Conservation (phyloP, 2,329 filamentous ascomycete species). For the Aspergillus aculeatus region DNA sequence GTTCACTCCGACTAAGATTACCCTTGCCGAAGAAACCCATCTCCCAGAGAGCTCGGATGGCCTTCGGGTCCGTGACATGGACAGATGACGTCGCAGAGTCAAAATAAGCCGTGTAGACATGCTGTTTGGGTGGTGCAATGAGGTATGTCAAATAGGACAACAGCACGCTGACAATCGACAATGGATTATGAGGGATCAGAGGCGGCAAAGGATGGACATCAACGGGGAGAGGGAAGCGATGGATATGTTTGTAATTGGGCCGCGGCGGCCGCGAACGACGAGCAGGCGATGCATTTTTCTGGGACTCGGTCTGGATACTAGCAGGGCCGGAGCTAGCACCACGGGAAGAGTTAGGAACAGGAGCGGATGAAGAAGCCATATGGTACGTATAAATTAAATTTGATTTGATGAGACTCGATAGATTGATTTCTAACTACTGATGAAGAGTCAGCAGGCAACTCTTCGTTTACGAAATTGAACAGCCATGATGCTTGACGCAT, state of each 20-base stretch:
- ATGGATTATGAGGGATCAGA: constrained; percentile 87
- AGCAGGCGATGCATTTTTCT: constrained; percentile 22
- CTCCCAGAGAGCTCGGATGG: constrained; percentile 84
- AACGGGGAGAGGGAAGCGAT: constrained; percentile 77
- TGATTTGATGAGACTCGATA: constrained; percentile 17
- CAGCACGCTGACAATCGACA: constrained; percentile 79
- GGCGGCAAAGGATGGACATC: constrained; percentile 79
- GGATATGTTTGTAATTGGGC: constrained; percentile 70
- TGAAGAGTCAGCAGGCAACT: constrained; percentile 26
- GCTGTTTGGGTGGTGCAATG: constrained; percentile 60
- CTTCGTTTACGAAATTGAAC: constrained; percentile 16
- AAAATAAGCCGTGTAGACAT: constrained; percentile 72
- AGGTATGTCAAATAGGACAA: constrained; percentile 75
- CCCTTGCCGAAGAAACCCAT: constrained; percentile 98
- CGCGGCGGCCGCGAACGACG: constrained; percentile 32
- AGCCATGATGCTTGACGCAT: background rate
- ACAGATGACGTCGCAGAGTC: constrained; percentile 79
- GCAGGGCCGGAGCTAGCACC: constrained; percentile 6
- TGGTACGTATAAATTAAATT: constrained; percentile 22
- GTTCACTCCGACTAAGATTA: constrained; percentile 87
- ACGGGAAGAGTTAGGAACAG: constrained; percentile 15
- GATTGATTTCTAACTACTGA: constrained; percentile 23
- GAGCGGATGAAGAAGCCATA: constrained; percentile 28
- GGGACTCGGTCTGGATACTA: constrained; percentile 15
- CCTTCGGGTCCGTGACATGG: constrained; percentile 73